Evolutionary conservation across 2,329 filamentous ascomycete genomes (phyloP), one percentile per base, ranked within the genome.

Genomic region (Dissoconium aciculare): DNA sequence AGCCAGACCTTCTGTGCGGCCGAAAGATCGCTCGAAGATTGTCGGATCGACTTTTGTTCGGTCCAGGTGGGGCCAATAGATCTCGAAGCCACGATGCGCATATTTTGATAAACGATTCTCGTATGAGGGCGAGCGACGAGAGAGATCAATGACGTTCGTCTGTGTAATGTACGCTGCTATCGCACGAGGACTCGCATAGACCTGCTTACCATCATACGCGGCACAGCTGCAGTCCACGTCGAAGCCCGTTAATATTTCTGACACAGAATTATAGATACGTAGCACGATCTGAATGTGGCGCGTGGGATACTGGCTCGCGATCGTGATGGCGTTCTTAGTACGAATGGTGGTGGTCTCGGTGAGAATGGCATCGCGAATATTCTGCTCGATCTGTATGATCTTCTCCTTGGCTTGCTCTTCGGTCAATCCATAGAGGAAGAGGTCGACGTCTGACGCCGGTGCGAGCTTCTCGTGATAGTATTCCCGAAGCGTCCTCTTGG

Each of bases 71-170:
- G 76, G 67, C 74, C 80, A 92, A 51, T 79, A 78, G 0, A 87
- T 71, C 53, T 92, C 83, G 41, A 92, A 92, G 11, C 81, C 80
- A 26, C 82, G 66, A 47, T 79, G 79, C 10, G 78, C 79, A 52
- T 92, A 87, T 52, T 91, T 91, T 11, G 79, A 81, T 9, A 91
- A 64, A 6, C 83, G 74, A 42, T 82, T 91, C 49, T 92, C 83
- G 43, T 92, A 92, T 0, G 81, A 89, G 0, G 82, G 81, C 11
- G 79, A 87, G 25, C 83, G 72, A 12, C 83, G 69, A 3, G 71
- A 74, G 19, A 92, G 64, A 47, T 92, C 83, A 36, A 91, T 66
- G 3, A 74, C 75, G 45, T 92, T 91, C 49, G 72, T 66, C 54
- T 92, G 83, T 0, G 80, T 87, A 49, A 87, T 75, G 53, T 78